Conservation (phyloP, 2,329 filamentous ascomycete species). For the Neofusicoccum ribis region DNA sequence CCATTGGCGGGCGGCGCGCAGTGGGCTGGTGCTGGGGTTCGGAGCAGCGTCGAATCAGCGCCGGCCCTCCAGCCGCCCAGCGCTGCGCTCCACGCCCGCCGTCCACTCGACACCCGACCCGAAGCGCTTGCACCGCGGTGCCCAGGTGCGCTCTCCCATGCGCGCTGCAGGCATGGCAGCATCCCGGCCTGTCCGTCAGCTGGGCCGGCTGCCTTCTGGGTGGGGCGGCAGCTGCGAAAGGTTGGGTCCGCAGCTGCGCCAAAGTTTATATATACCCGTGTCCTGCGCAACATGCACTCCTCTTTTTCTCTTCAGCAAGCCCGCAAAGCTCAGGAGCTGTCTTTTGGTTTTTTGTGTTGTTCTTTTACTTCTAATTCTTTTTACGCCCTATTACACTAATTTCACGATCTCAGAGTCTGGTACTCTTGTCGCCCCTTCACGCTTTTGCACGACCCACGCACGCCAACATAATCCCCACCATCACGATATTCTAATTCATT, state of each 20-base stretch:
- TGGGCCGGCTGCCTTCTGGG: slow-evolving; percentile 12
- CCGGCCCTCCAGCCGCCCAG: slow-evolving; percentile 9
- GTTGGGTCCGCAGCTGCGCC: slow-evolving; percentile 2
- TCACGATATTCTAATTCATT: slow-evolving; percentile 34
- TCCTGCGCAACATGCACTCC: slow-evolving; percentile 12
- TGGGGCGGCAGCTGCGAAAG: slow-evolving; percentile 2
- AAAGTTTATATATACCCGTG: slow-evolving; percentile 10
- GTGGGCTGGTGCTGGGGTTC: neutral
- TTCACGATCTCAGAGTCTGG: slow-evolving; percentile 22
- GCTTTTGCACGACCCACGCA: slow-evolving; percentile 21
- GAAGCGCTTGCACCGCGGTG: slow-evolving; percentile 16
- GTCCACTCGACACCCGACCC: slow-evolving; percentile 20
- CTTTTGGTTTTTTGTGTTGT: slow-evolving; percentile 43
- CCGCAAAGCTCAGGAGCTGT: slow-evolving; percentile 52
- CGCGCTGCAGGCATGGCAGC: slow-evolving; percentile 16
- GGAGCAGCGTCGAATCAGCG: slow-evolving; percentile 5
- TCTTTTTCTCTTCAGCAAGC: slow-evolving; percentile 51
- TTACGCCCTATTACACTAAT: slow-evolving; percentile 14
- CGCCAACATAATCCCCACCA: slow-evolving; percentile 25
- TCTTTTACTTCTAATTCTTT: slow-evolving; percentile 35
- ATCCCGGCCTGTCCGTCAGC: slow-evolving; percentile 18
- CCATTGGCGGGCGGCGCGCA: slow-evolving; percentile 6
- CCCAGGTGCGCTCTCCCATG: slow-evolving; percentile 1
- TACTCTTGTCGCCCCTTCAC: slow-evolving; percentile 25
- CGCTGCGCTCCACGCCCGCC: neutral